These are phyloP conservation scores for Tremella mesenterica DNA, from an alignment of 768 basidiomycete genomes.

Conservation along the genomic window DNA sequence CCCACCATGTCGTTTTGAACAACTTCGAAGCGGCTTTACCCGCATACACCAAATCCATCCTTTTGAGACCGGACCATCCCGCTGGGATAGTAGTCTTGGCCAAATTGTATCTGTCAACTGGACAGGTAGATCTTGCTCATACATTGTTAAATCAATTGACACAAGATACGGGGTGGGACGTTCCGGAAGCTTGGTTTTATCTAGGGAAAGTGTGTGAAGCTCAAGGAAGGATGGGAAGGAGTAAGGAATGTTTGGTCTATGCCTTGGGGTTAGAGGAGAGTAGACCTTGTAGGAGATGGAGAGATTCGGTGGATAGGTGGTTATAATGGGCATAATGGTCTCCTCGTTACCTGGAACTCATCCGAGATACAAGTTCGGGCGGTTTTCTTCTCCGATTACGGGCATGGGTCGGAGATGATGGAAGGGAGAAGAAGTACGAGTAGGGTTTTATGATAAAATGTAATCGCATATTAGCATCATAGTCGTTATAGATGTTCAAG, in stretches of 20 bases:
- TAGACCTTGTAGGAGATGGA: slow-evolving; percentile 39
- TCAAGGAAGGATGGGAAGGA: slow-evolving; percentile 58
- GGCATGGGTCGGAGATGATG: too few species aligned
- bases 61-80: slow-evolving; percentile 70
- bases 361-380: too few species aligned
- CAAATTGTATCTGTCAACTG: slow-evolving; percentile 58
- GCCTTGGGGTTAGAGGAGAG: slow-evolving; percentile 53
- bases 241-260: slow-evolving; percentile 63
- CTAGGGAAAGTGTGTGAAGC: slow-evolving; percentile 70
- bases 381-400: too few species aligned
- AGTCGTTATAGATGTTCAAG: not conserved
- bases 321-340: too few species aligned
- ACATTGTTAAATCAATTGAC: slow-evolving; percentile 69
- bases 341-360: too few species aligned
- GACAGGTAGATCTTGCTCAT: slow-evolving; percentile 70
- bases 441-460: not conserved
- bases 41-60: slow-evolving; percentile 78
- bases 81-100: slow-evolving; percentile 70
- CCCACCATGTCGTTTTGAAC: slow-evolving; percentile 9
- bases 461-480: not conserved
- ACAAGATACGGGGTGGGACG: slow-evolving; percentile 75
- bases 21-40: slow-evolving; percentile 46
- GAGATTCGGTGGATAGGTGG: slow-evolving; percentile 35
- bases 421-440: too few species aligned
- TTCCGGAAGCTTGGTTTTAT: slow-evolving; percentile 90